phyloP scores from a whole-genome alignment of 108 stramenopile species.

The Cyclotella baltica region DNA sequence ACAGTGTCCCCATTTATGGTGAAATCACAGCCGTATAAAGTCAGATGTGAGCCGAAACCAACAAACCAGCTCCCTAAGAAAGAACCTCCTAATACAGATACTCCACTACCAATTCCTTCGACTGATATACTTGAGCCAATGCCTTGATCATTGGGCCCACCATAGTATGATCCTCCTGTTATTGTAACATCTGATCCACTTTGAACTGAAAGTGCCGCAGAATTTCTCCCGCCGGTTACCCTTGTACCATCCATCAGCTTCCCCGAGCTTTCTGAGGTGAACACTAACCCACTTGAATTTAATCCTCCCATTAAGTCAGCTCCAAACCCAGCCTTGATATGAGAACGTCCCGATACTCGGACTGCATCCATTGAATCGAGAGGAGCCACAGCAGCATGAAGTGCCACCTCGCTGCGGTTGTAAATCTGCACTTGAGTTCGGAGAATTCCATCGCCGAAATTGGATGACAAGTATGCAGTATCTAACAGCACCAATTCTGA shows the following conservation, averaged over 20 bases:
- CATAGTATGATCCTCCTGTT: background rate
- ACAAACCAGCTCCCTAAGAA: conserved; percentile 12
- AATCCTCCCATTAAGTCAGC: background rate
- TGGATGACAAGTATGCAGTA: background rate
- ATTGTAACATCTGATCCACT: background rate
- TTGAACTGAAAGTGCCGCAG: background rate
- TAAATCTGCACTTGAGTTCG: conserved; percentile 1
- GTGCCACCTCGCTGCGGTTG: background rate
- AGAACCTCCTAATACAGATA: conserved; percentile 10
- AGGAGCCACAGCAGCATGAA: background rate
- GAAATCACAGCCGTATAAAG: background rate
- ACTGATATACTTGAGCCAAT: background rate
- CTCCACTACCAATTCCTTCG: conserved; percentile 3
- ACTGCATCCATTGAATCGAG: background rate
- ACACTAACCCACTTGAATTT: background rate
- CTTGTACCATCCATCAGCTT: background rate
- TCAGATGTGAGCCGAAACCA: background rate
- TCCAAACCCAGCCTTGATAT: background rate
- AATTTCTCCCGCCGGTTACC: background rate
- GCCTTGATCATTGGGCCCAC: background rate
- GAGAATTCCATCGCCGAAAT: background rate
- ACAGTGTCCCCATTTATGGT: background rate
- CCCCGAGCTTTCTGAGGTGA: background rate
- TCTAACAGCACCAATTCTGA: background rate
- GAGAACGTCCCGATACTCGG: background rate